A percentile compares a stretch with the other conserved stretches of the same genome.
Conservation (phyloP, 371 early-diverging fungal genomes). For the Mortierella sp. region DNA sequence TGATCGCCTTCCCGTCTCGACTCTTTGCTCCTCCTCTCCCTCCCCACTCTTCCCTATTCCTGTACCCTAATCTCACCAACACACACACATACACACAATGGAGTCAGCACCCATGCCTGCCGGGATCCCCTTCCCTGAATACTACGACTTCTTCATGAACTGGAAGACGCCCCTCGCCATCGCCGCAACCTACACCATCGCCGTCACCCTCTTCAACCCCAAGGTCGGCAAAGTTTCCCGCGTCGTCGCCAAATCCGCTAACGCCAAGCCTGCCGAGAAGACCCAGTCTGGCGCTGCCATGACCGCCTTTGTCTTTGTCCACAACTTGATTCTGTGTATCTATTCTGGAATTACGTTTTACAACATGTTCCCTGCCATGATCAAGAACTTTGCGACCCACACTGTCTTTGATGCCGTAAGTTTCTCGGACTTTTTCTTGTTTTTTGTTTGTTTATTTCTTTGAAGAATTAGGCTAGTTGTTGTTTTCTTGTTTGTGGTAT, state of each 20-base stretch:
- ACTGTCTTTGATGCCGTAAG: conserved; percentile 61
- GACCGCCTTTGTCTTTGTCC: conserved; percentile 82
- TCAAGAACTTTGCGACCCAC: conserved; percentile 61
- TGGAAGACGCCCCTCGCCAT: conserved; percentile 80
- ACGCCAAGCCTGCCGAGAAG: conserved; percentile 56
- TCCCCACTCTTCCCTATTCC: neutral
- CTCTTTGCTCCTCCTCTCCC: neutral
- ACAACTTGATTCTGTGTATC: conserved; percentile 78
- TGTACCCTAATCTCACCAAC: neutral
- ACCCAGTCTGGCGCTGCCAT: conserved; percentile 63
- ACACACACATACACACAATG: conserved; percentile 23
- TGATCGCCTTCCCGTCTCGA: neutral
- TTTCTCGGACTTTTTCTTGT: conserved; percentile 4
- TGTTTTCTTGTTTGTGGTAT: neutral
- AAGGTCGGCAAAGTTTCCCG: conserved; percentile 67
- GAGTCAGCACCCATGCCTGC: conserved; percentile 56
- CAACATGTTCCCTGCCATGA: conserved; percentile 69
- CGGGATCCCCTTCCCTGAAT: conserved; percentile 73
- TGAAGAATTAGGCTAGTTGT: neutral
- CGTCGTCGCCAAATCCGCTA: conserved; percentile 67
- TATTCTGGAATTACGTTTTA: conserved; percentile 82
- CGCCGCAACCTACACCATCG: conserved; percentile 69
- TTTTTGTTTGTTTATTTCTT: neutral
- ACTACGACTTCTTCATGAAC: conserved; percentile 79
- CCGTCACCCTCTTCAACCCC: conserved; percentile 73